phyloP scores from a whole-genome alignment of 1,284 basidiomycete genomes.

The Cystobasidiaceae sp. region DNA sequence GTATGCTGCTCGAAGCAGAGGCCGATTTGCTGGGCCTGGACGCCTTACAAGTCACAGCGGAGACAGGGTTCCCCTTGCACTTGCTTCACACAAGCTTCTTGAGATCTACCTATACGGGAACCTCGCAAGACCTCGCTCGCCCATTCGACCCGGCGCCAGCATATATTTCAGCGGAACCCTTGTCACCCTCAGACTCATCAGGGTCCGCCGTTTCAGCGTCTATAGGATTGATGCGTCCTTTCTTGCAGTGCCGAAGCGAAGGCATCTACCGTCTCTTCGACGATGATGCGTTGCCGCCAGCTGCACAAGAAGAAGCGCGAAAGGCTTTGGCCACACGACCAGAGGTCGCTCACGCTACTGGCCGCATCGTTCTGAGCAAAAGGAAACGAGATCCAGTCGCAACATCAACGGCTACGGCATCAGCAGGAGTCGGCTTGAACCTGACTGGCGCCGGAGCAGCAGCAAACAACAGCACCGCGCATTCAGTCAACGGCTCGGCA shows the following conservation, averaged over 20 bases:
- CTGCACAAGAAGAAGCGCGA: background rate
- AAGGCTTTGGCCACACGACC: conserved; percentile 1
- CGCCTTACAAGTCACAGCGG: background rate
- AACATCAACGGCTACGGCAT: background rate
- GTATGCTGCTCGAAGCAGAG: conserved; percentile 10
- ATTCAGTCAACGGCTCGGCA: too few relatives aligned
- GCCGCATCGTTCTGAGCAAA: conserved; percentile 16
- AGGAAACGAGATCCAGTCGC: conserved; percentile 13
- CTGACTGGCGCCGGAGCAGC: background rate
- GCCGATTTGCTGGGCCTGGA: conserved; percentile 3
- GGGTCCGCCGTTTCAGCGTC: conserved; percentile 63
- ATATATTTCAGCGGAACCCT: conserved; percentile 59
- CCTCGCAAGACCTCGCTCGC: background rate
- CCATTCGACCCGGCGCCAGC: conserved; percentile 12
- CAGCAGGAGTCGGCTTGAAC: background rate
- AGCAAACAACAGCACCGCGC: too few relatives aligned
- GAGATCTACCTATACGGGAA: background rate
- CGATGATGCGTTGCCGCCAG: conserved; percentile 23
- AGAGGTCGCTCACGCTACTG: conserved; percentile 7
- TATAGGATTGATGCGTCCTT: conserved; percentile 75
- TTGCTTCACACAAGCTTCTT: conserved; percentile 4
- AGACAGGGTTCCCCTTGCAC: conserved; percentile 9
- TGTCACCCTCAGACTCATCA: conserved; percentile 67
- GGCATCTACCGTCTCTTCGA: conserved; percentile 35
- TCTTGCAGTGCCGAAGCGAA: conserved; percentile 49